Percentiles rank a stretch among this genome's conserved stretches.
phyloP scores from a whole-genome alignment of 352 stramenopile species.

The Phytopythium ostracodes region DNA sequence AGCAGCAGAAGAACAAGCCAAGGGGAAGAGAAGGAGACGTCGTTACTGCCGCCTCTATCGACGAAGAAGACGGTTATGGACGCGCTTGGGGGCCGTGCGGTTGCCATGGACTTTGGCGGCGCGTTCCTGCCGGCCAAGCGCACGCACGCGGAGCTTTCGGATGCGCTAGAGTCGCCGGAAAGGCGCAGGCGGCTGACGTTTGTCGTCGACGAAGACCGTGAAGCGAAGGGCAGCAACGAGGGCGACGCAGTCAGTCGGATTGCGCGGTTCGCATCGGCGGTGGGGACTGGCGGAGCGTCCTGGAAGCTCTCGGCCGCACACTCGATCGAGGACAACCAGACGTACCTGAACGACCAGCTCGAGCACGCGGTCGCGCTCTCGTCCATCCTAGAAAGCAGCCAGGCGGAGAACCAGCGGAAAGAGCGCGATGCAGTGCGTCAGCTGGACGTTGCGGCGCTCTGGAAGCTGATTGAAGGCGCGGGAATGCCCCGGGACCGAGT shows the following conservation, averaged over 20 bases:
- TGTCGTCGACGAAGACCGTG: constrained; percentile 14
- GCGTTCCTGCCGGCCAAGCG: constrained; percentile 20
- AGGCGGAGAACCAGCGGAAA: constrained; percentile 8
- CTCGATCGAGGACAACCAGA: constrained; percentile 36
- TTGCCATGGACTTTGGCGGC: constrained; percentile 17
- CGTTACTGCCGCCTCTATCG: background rate
- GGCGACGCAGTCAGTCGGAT: constrained; percentile 2
- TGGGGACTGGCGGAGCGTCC: constrained; percentile 10
- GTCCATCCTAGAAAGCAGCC: constrained; percentile 7
- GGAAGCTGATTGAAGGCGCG: constrained; percentile 14
- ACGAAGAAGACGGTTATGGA: background rate
- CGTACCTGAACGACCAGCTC: constrained; percentile 67
- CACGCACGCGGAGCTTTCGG: constrained; percentile 9
- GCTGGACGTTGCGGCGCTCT: constrained; percentile 22
- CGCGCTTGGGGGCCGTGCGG: constrained; percentile 11
- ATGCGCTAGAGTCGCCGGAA: background rate
- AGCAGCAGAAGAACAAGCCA: background rate
- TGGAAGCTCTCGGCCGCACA: constrained; percentile 50
- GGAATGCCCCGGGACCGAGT: constrained; percentile 15
- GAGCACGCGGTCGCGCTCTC: constrained; percentile 39
- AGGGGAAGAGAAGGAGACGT: too few species aligned
- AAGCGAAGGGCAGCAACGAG: constrained; percentile 8
- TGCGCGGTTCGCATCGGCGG: constrained; percentile 5
- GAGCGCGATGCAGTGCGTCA: constrained; percentile 24
- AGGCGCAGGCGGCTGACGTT: constrained; percentile 2